Conservation (phyloP, 164 flowering plant species). For the Macadamia tetraphylla region DNA sequence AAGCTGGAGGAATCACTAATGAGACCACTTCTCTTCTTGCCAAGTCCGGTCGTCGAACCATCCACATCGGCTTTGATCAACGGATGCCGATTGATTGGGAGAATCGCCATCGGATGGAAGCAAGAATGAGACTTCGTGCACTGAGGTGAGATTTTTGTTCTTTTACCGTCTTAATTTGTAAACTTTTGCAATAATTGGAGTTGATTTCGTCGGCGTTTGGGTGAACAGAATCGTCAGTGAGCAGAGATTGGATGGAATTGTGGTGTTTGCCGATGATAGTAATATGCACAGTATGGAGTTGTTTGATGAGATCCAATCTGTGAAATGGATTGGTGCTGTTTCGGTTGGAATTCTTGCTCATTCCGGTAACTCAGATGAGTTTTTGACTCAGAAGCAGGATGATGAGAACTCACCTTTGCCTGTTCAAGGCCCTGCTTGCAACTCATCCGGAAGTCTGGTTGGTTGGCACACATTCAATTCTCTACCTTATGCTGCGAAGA, state of each 20-base stretch:
- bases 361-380: slow-evolving; percentile 38
- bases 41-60: slow-evolving; percentile 43
- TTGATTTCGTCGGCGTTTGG: slow-evolving; percentile 16
- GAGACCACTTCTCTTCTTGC: slow-evolving; percentile 65
- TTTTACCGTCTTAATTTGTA: neutral
- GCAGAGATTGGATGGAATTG: slow-evolving; percentile 76
- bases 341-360: slow-evolving; percentile 86
- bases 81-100: slow-evolving; percentile 73
- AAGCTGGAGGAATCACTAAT: slow-evolving; percentile 78
- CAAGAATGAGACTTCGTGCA: slow-evolving; percentile 70
- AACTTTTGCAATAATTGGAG: slow-evolving; percentile 8
- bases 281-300: slow-evolving; percentile 92
- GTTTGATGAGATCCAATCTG: slow-evolving; percentile 88
- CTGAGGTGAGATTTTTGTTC: slow-evolving; percentile 46
- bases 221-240: slow-evolving; percentile 68
- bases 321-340: slow-evolving; percentile 85
- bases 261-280: slow-evolving; percentile 94
- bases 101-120: slow-evolving; percentile 62
- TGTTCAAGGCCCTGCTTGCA: slow-evolving; percentile 94
- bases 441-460: slow-evolving; percentile 63
- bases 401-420: slow-evolving; percentile 50
- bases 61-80: slow-evolving; percentile 62
- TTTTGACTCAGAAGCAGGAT: slow-evolving; percentile 19
- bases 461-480: slow-evolving; percentile 94
- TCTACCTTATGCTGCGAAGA: slow-evolving; percentile 49